These are phyloP conservation scores for Trichaptum fuscoviolaceum DNA, from an alignment of 768 basidiomycete genomes.

Conservation along the genomic window DNA sequence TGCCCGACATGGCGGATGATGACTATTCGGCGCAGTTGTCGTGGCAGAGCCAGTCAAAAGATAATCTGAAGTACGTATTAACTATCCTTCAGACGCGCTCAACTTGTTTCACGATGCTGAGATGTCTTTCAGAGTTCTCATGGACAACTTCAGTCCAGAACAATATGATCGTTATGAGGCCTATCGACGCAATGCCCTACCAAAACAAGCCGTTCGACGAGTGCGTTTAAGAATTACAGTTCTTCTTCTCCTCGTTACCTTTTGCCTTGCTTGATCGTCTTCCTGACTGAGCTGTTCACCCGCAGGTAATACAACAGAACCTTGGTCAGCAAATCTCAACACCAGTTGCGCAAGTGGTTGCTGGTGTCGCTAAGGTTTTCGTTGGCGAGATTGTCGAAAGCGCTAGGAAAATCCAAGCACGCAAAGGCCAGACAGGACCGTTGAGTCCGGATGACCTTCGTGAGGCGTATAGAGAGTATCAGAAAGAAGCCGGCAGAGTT, in stretches of 20 bases:
- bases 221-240: constrained; percentile 29
- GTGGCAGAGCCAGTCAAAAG: constrained; percentile 85
- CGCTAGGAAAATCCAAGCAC: constrained; percentile 71
- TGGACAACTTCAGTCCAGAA: constrained; percentile 79
- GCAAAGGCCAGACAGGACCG: constrained; percentile 70
- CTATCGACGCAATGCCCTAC: constrained; percentile 76
- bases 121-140: constrained; percentile 55
- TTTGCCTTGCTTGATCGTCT: not conserved
- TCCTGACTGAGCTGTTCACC: not conserved
- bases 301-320: constrained; percentile 77
- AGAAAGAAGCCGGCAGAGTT: constrained; percentile 73
- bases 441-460: constrained; percentile 85
- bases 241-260: not conserved
- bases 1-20: constrained; percentile 85
- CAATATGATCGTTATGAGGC: constrained; percentile 91
- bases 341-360: constrained; percentile 84
- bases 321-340: constrained; percentile 78
- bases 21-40: constrained; percentile 81
- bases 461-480: constrained; percentile 82
- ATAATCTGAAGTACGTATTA: constrained; percentile 66
- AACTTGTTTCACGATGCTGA: not conserved
- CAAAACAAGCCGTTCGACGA: constrained; percentile 79
- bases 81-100: constrained; percentile 8
- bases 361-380: constrained; percentile 87
- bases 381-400: constrained; percentile 91